Percentiles rank a stretch among this genome's conserved stretches.
These are phyloP conservation scores for Neurospora sp. DNA, from an alignment of 495 filamentous ascomycete species.

Conservation along the genomic window DNA sequence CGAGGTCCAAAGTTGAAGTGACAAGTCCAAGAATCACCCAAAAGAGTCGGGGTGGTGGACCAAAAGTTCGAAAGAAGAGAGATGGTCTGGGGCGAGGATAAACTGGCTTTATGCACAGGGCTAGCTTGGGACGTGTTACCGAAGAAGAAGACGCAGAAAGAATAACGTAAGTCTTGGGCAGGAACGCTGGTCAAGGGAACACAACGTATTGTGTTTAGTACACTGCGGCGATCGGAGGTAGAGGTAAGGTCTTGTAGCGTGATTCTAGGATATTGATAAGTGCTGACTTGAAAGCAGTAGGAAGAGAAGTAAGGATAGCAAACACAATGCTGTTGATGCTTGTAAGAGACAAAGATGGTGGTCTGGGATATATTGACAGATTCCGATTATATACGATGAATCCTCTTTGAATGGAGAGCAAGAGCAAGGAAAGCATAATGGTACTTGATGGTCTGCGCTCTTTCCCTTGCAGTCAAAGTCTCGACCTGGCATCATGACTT, in stretches of 20 bases:
- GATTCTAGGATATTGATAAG: background rate
- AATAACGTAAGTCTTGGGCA: background rate
- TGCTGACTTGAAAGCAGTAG: background rate
- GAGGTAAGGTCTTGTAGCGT: background rate
- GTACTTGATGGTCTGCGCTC: background rate
- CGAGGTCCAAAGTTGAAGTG: background rate
- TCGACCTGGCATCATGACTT: background rate
- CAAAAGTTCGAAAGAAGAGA: background rate
- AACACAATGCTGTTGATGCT: background rate
- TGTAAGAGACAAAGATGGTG: background rate
- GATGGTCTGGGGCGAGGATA: background rate
- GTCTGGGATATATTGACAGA: background rate
- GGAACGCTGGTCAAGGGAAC: background rate
- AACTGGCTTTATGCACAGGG: background rate
- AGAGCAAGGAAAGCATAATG: background rate
- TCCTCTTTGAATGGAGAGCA: background rate
- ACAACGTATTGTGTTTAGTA: background rate
- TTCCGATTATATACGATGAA: background rate
- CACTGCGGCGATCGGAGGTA: background rate
- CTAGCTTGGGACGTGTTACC: background rate
- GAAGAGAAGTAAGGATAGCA: background rate
- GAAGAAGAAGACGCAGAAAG: background rate
- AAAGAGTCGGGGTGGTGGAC: background rate
- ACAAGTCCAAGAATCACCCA: background rate
- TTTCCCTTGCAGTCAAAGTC: background rate